Evolutionary conservation across 306 rosid species (phyloP), one percentile per base, ranked within the genome.

Genomic region (Purshia tridentata): DNA sequence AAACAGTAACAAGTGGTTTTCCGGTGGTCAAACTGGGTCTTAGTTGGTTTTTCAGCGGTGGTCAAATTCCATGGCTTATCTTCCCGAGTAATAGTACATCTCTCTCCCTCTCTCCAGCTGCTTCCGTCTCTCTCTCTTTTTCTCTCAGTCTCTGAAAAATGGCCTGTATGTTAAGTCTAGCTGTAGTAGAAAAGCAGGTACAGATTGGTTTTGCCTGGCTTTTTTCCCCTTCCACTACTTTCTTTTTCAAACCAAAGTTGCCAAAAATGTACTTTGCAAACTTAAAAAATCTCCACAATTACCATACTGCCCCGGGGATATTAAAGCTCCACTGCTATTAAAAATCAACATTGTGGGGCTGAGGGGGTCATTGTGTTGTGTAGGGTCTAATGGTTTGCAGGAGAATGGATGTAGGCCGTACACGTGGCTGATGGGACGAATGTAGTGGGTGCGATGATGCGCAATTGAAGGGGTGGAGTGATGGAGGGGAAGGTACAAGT

Each of bases 201-300:
- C 18, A 76, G 69, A 18, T 12, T 67, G 22, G 39, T 4, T 46
- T 23, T 69, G 78, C 71, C 37, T 37, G 69, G 69, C 62, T 69
- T 22, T 69, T 76, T 74, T 52, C 70, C 57, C 59, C 61, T 78
- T 73, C 16, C 72, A 67, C 78, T 9, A 44, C 83, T 76, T 81
- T 70, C 83, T 70, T 79, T 61, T 67, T 29, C 61, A 46, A 69
- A 72, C 57, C 76, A 46, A 64, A 45, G 67, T 82, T 76, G 81
- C 86, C 65, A 80, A 74, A 86, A 70, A 74, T 81, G 83, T 73
- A 47, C 57, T 80, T 69, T 69, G 42, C 79, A 74, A 67, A 73
- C 81, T 19, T 23, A 6, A 7, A 4, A 0, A 2, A 15, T 0
- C 0, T 0, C 0, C 6, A 8, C 23, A 78, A 70, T 83, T 70